Percentiles rank a stretch among this genome's conserved stretches.
Evolutionary conservation across 345 rosid species (phyloP).

Genomic region (Pelargonium nanum): DNA sequence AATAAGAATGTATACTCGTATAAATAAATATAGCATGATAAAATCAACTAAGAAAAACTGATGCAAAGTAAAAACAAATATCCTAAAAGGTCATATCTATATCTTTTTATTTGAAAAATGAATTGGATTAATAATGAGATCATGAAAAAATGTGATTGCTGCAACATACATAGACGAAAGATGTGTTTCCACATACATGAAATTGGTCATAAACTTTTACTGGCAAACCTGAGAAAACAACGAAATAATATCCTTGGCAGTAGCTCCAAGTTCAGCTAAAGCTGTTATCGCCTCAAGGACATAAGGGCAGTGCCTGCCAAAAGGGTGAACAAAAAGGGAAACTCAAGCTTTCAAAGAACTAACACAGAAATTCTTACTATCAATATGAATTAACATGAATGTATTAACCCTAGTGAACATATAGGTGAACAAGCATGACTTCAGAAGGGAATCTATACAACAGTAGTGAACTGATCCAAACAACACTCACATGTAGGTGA

Average conservation of each 20-base stretch:
- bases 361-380: background rate
- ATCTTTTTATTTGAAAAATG: background rate
- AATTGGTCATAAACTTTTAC: constrained; percentile 2
- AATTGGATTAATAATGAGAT: background rate
- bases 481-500: background rate
- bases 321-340: constrained; percentile 9
- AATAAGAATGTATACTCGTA: background rate
- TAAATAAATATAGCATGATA: too few relatives aligned
- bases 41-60: background rate
- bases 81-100: too few relatives aligned
- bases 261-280: constrained; percentile 82
- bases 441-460: background rate
- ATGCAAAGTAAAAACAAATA: too few relatives aligned
- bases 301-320: constrained; percentile 66
- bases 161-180: background rate
- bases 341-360: background rate
- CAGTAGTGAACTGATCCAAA: too few relatives aligned
- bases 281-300: constrained; percentile 79
- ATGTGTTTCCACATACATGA: background rate
- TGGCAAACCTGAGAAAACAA: constrained; percentile 66
- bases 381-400: background rate
- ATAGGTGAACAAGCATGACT: background rate
- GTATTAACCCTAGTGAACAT: background rate
- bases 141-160: background rate
- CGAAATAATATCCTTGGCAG: constrained; percentile 77